Percentiles rank a stretch among this genome's conserved stretches.
Conservation (phyloP, 78 protist genomes). For the Polysphondylium violaceum region DNA sequence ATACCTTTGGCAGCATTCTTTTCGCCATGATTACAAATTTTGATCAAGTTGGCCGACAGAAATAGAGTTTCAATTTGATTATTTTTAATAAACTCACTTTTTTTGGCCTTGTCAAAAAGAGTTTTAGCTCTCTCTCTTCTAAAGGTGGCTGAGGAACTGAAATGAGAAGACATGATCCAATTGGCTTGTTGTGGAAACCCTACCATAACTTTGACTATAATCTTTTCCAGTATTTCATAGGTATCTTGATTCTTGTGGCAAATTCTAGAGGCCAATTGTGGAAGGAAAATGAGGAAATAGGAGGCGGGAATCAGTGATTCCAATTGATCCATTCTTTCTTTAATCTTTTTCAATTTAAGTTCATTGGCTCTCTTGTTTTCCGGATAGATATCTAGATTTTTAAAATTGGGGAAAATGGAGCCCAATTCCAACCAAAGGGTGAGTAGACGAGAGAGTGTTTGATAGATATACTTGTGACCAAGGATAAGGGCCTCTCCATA, state of each 20-base stretch:
- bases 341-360: neutral
- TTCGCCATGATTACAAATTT: neutral
- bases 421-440: slow-evolving; percentile 88
- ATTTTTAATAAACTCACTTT: neutral
- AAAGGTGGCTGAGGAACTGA: neutral
- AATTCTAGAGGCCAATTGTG: slow-evolving; percentile 90
- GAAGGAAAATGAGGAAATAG: slow-evolving; percentile 77
- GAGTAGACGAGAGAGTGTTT: slow-evolving; percentile 85
- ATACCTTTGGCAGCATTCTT: neutral
- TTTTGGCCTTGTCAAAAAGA: slow-evolving; percentile 6
- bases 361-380: neutral
- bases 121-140: slow-evolving; percentile 22
- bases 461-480: slow-evolving; percentile 66
- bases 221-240: slow-evolving; percentile 22
- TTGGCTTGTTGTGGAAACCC: slow-evolving; percentile 87
- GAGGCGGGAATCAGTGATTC: slow-evolving; percentile 46
- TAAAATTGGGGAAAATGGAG: neutral
- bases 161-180: slow-evolving; percentile 75
- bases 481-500: slow-evolving; percentile 57
- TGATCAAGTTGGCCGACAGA: slow-evolving; percentile 16
- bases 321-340: neutral
- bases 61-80: slow-evolving; percentile 6
- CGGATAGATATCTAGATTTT: neutral
- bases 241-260: slow-evolving; percentile 52
- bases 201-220: slow-evolving; percentile 44